Percentiles rank a stretch among this genome's conserved stretches.
Evolutionary conservation across 371 early-diverging fungal species (phyloP).

Genomic region (Mucor lusitanicus): DNA sequence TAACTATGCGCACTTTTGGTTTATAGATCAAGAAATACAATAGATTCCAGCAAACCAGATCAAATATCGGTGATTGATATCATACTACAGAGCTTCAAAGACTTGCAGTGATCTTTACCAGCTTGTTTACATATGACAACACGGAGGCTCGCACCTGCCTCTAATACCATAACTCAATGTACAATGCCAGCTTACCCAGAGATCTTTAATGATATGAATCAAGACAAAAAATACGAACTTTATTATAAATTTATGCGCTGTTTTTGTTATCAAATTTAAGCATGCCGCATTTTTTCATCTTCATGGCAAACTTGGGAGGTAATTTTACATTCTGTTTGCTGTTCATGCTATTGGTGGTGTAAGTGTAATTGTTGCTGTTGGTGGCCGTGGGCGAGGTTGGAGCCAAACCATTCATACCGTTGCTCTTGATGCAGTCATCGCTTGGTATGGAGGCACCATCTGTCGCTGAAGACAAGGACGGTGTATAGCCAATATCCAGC

Average conservation of each 20-base stretch:
- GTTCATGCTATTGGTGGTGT: background rate
- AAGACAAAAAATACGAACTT: background rate
- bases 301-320: constrained; percentile 59
- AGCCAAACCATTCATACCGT: background rate
- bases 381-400: background rate
- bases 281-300: constrained; percentile 39
- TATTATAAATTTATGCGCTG: background rate
- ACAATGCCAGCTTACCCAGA: too few species aligned
- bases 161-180: too few species aligned
- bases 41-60: too few species aligned
- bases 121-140: too few species aligned
- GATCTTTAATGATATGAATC: background rate
- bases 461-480: background rate
- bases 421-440: background rate
- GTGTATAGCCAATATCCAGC: constrained; percentile 62
- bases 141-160: too few species aligned
- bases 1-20: too few species aligned
- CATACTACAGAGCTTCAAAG: too few species aligned
- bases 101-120: too few species aligned
- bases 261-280: constrained; percentile 12
- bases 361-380: background rate
- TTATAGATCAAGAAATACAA: too few species aligned
- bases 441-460: background rate
- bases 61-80: too few species aligned
- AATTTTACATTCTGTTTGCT: constrained; percentile 34